Percentiles rank a stretch among this genome's conserved stretches.
Evolutionary conservation across 371 early-diverging fungal genomes (phyloP).

Genomic region (Capniomyces stellatus): DNA sequence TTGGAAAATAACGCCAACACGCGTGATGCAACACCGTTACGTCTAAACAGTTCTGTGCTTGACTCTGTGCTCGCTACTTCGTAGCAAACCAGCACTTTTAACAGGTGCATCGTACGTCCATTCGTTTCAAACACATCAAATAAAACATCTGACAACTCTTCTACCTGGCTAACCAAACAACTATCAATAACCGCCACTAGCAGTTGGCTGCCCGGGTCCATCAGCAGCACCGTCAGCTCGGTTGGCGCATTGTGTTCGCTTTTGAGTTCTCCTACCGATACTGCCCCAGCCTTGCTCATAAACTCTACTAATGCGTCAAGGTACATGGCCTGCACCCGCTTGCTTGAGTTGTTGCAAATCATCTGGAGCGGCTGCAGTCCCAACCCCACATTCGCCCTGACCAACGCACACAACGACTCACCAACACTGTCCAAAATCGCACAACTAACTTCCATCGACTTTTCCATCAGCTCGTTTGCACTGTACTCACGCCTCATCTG

Average conservation of each 20-base stretch:
- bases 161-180: slow-evolving; percentile 69
- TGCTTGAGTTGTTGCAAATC: no score
- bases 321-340: no score
- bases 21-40: slow-evolving; percentile 79
- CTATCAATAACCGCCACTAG: slow-evolving; percentile 70
- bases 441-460: no score
- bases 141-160: slow-evolving; percentile 61
- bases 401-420: no score
- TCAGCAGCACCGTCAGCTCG: slow-evolving; percentile 28
- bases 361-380: neutral
- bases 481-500: no score
- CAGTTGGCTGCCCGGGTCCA: slow-evolving; percentile 45
- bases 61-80: slow-evolving; percentile 53
- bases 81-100: slow-evolving; percentile 62
- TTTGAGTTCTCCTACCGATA: neutral
- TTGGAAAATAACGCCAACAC: slow-evolving; percentile 68
- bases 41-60: slow-evolving; percentile 71
- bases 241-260: neutral
- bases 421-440: no score
- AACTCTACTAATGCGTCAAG: neutral
- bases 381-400: no score
- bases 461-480: no score
- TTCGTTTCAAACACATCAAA: slow-evolving; percentile 63
- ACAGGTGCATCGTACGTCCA: slow-evolving; percentile 42
- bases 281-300: no score